Evolutionary conservation across 1,284 basidiomycete species (phyloP).

Genomic region (Gastroboletus turbinatus): DNA sequence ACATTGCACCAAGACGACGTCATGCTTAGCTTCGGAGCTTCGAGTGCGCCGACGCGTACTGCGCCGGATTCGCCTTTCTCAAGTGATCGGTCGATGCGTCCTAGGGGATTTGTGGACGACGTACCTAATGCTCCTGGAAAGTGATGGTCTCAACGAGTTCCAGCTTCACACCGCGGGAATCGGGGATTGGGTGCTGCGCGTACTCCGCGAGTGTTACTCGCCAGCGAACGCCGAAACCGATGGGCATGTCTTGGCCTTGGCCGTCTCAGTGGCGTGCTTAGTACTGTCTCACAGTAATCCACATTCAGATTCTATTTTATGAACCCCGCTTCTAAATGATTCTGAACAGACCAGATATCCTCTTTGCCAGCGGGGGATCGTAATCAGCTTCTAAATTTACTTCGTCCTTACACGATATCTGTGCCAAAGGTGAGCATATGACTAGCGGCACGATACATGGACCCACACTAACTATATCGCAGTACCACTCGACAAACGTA

Average conservation of each 20-base stretch:
- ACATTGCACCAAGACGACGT: slow-evolving; percentile 37
- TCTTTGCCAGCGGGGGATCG: slow-evolving; percentile 33
- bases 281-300: slow-evolving; percentile 38
- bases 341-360: slow-evolving; percentile 37
- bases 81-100: slow-evolving; percentile 33
- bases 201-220: slow-evolving; percentile 20
- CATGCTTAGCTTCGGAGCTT: slow-evolving; percentile 48
- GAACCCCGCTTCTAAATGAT: slow-evolving; percentile 24
- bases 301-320: slow-evolving; percentile 26
- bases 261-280: slow-evolving; percentile 35
- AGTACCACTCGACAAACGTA: slow-evolving; percentile 29
- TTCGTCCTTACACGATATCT: slow-evolving; percentile 38
- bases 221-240: slow-evolving; percentile 7
- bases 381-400: slow-evolving; percentile 36
- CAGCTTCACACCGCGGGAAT: slow-evolving; percentile 42
- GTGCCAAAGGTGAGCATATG: slow-evolving; percentile 31
- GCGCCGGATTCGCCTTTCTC: slow-evolving; percentile 41
- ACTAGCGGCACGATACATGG: slow-evolving; percentile 1
- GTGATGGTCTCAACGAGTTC: slow-evolving; percentile 41
- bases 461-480: slow-evolving; percentile 20
- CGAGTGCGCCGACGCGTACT: slow-evolving; percentile 44
- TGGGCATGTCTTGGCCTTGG: slow-evolving; percentile 26
- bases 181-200: slow-evolving; percentile 34
- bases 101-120: slow-evolving; percentile 49
- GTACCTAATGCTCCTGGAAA: slow-evolving; percentile 53